Conservation (phyloP, 169 alveolate species). For the Cryptosporidium sp. region DNA sequence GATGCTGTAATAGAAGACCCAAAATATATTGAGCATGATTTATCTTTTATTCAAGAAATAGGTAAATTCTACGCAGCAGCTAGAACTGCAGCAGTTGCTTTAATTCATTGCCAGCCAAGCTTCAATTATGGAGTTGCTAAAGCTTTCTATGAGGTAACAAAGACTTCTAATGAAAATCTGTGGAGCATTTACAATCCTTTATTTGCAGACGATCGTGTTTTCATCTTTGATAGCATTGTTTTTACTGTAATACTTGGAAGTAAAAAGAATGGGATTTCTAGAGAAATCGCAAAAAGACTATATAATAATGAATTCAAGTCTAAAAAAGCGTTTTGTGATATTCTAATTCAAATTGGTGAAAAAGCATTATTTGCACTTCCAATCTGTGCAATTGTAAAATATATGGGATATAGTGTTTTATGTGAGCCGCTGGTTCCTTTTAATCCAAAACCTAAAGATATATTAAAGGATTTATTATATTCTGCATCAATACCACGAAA, state of each 20-base stretch:
- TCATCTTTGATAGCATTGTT: conserved; percentile 80
- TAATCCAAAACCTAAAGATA: conserved; percentile 61
- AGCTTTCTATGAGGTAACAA: conserved; percentile 47
- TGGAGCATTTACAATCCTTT: conserved; percentile 80
- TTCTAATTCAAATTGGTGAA: conserved; percentile 63
- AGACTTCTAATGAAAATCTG: conserved; percentile 20
- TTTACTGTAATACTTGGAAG: conserved; percentile 80
- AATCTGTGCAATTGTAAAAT: conserved; percentile 48
- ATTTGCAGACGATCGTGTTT: conserved; percentile 80
- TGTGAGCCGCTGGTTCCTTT: conserved; percentile 71
- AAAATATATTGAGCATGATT: conserved; percentile 53
- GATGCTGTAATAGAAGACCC: conserved; percentile 8
- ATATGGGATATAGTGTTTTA: conserved; percentile 63
- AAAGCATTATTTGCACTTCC: conserved; percentile 66
- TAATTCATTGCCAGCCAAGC: conserved; percentile 65
- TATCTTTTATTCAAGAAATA: conserved; percentile 37
- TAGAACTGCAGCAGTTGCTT: conserved; percentile 39
- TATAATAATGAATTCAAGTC: conserved; percentile 69
- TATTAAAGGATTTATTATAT: conserved; percentile 23
- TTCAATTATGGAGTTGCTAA: conserved; percentile 56
- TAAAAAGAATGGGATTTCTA: conserved; percentile 60
- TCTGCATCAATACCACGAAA: conserved; percentile 23
- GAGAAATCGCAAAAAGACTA: conserved; percentile 66
- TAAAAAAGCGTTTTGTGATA: conserved; percentile 58
- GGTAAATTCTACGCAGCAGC: conserved; percentile 72